Base-by-base conservation (phyloP, 495 filamentous ascomycete genomes). In the Penicillium nucicola region DNA sequence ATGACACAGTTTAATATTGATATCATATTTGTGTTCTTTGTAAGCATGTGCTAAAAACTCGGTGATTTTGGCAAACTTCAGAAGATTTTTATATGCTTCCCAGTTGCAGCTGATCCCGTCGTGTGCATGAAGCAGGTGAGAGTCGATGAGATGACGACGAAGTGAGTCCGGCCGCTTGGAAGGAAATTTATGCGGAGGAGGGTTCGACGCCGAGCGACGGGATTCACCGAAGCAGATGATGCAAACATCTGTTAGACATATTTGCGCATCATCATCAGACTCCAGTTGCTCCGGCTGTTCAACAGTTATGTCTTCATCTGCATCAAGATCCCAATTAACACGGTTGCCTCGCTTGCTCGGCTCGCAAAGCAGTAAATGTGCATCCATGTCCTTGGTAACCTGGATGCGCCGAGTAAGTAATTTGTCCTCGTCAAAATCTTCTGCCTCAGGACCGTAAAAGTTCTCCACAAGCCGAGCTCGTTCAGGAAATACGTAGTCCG, bases 201-300 rank as follows among this genome's bases (percentile, higher is more conserved):
- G 61, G 34, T 61, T 68, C 20, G n/a, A n/a, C n/a, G n/a, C n/a
- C n/a, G n/a, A n/a, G n/a, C n/a, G n/a, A n/a, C n/a, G n/a, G n/a
- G 58, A 67, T 58, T 54, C 10, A 56, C 64, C 56, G 46, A 32
- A 64, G 52, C 47, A 64, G 35, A 67, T 59, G 39, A 67, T 67
- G 50, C 55, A 64, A 25, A 64, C 34, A 61, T 64, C 50, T n/a
- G 47, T 66, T 46, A 51, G 51, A 34, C 48, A 62, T 40, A 33
- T 32, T 32, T 28, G 25, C 25, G 25, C 10, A 28, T 28, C n/a
- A 28, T 28, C 25, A n/a, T n/a, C n/a, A n/a, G 30, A 14, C 25
- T 33, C 48, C 8, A 39, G 36, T 53, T 59, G 39, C 43, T 63
- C 45, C 17, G 31, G 32, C 50, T 48, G 44, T 13, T 60, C 42